Percentiles rank a stretch among this genome's conserved stretches.
These are phyloP conservation scores for Penicillium fimorum DNA, from an alignment of 495 filamentous ascomycete genomes.

Conservation along the genomic window DNA sequence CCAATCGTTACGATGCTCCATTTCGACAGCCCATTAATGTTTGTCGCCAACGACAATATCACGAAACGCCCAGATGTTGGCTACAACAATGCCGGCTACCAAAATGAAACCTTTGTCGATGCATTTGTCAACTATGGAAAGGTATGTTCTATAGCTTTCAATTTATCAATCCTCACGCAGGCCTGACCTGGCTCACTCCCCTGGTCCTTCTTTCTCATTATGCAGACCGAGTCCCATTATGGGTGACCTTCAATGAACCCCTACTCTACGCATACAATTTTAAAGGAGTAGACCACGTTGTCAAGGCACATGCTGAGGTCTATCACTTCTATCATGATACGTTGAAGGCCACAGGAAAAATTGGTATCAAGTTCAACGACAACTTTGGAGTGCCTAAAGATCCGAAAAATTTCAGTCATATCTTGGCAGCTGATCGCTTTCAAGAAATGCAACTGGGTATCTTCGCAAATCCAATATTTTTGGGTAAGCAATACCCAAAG, in stretches of 20 bases:
- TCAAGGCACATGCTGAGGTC: slow-evolving; percentile 40
- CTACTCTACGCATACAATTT: slow-evolving; percentile 33
- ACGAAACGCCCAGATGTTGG: slow-evolving; percentile 29
- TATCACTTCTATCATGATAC: slow-evolving; percentile 44
- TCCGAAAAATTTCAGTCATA: slow-evolving; percentile 33
- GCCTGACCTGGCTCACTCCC: slow-evolving; percentile 34
- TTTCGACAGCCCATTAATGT: slow-evolving; percentile 39
- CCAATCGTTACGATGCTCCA: slow-evolving; percentile 46
- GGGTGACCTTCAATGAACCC: slow-evolving; percentile 50
- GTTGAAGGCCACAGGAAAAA: slow-evolving; percentile 37
- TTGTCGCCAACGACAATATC: slow-evolving; percentile 26
- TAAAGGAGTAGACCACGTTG: slow-evolving; percentile 31
- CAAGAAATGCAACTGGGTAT: slow-evolving; percentile 41
- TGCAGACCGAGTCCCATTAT: slow-evolving; percentile 43
- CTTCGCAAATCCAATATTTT: slow-evolving; percentile 41
- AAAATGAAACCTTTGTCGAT: slow-evolving; percentile 35
- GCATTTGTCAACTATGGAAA: slow-evolving; percentile 21
- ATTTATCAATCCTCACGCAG: neutral
- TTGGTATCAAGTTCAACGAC: slow-evolving; percentile 43
- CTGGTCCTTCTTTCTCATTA: slow-evolving; percentile 42
- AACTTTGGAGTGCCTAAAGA: slow-evolving; percentile 43
- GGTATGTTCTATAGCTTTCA: neutral
- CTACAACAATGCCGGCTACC: slow-evolving; percentile 34
- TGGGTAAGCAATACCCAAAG: slow-evolving; percentile 42
- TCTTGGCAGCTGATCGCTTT: slow-evolving; percentile 38